Base-by-base conservation (phyloP, 192 early-diverging fungal species). In the Coemansia sp. region DNA sequence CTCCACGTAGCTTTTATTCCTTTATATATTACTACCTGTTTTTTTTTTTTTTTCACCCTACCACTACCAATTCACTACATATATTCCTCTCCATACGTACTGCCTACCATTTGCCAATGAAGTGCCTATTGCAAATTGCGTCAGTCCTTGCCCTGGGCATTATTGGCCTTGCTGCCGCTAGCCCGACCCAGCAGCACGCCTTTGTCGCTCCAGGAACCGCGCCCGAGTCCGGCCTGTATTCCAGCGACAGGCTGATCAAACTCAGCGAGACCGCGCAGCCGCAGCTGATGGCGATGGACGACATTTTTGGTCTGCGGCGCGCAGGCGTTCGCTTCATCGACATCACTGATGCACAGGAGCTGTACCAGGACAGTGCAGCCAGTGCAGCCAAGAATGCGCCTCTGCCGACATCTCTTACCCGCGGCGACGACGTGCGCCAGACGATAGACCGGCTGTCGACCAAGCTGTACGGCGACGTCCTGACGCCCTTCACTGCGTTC, bases 401-500 rank as follows among this genome's bases (percentile, higher is more conserved):
- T 0, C 82, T 89, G 48, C 92, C 93, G 13, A 31, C 33, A 16
- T 55, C 59, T 12, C 84, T 90, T 31, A 42, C 63, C 21, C 90
- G 87, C 23, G 67, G 86, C 35, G 62, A 84, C n/a, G 78, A 89
- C 71, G 89, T 94, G 5, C 61, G 73, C 8, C 71, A 78, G 9
- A 85, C 91, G 18, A 75, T 90, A 55, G 70, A 45, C n/a, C 66
- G 71, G 25, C 82, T 98, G 57, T 88, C 86, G 7, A 87, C 88
- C 15, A 64, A 82, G 33, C 66, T 82, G 61, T 92, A 96, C 84
- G 78, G 87, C 46, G 64, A 84, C 20, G 87, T 87, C 42, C 72
- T 99, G 67, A 86, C 76, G 40, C 81, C 77, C 13, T 93, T 98
- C 64, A 93, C 94, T 4, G 79, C 71, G 23, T 96, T 99, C 86